Conservation (phyloP, 179 eudicot species). For the Actinidia arguta region DNA sequence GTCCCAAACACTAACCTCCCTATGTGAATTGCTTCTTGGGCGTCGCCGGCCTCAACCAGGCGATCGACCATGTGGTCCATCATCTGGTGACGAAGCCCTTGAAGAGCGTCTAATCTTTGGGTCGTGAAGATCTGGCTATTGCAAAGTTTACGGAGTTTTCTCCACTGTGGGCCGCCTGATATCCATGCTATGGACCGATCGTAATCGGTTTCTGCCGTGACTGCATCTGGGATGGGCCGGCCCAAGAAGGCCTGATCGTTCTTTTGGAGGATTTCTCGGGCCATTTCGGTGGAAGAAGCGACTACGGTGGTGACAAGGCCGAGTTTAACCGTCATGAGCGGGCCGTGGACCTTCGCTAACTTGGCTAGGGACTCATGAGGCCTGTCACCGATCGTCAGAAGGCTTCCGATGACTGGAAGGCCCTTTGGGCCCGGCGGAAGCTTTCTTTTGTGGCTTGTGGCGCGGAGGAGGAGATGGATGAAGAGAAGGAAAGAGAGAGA, state of each 20-base stretch:
- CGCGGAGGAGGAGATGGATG: too few relatives aligned
- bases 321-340: too few relatives aligned
- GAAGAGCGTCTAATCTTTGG: too few relatives aligned
- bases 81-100: too few relatives aligned
- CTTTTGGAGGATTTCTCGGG: slow-evolving; percentile 36
- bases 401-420: slow-evolving; percentile 54
- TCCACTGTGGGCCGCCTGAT: slow-evolving; percentile 24
- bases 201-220: background rate
- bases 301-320: slow-evolving; percentile 16
- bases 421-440: slow-evolving; percentile 56
- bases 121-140: too few relatives aligned
- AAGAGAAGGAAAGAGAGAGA: too few relatives aligned
- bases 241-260: slow-evolving; percentile 25
- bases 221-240: slow-evolving; percentile 5
- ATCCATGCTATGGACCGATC: slow-evolving; percentile 17
- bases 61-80: too few relatives aligned
- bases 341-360: slow-evolving; percentile 15
- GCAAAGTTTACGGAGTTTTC: slow-evolving; percentile 18
- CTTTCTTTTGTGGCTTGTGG: too few relatives aligned
- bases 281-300: slow-evolving; percentile 40
- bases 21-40: too few relatives aligned
- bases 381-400: slow-evolving; percentile 19
- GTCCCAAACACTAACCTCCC: slow-evolving; percentile 31
- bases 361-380: slow-evolving; percentile 24
- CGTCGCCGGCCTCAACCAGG: too few relatives aligned